Evolutionary conservation across 805 yeast genomes (phyloP).

Genomic region (Candida schatavii): DNA sequence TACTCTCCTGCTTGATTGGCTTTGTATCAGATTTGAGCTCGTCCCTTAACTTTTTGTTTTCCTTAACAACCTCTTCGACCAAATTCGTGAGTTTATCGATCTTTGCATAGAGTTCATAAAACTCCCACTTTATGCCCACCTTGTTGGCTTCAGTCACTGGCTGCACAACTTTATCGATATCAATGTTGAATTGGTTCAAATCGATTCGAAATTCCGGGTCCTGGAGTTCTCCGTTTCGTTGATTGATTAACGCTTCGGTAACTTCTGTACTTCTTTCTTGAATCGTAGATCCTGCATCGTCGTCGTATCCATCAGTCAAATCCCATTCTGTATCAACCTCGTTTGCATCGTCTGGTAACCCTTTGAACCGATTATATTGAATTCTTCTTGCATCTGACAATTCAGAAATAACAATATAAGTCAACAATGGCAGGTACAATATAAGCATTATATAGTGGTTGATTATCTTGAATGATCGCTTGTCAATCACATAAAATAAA

Average conservation of each 20-base stretch:
- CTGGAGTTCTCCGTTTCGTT: slow-evolving; percentile 58
- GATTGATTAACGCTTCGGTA: slow-evolving; percentile 40
- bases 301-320: slow-evolving; percentile 66
- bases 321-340: slow-evolving; percentile 81
- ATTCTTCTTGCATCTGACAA: slow-evolving; percentile 66
- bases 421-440: slow-evolving; percentile 65
- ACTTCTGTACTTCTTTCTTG: slow-evolving; percentile 39
- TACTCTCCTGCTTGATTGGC: not conserved
- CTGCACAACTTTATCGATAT: slow-evolving; percentile 51
- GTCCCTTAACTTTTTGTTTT: slow-evolving; percentile 27
- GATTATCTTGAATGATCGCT: slow-evolving; percentile 31
- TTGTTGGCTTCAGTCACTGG: slow-evolving; percentile 56
- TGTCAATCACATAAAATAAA: slow-evolving; percentile 31
- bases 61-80: slow-evolving; percentile 37
- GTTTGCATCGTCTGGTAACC: slow-evolving; percentile 74
- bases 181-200: slow-evolving; percentile 46
- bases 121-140: slow-evolving; percentile 63
- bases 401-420: slow-evolving; percentile 62
- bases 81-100: slow-evolving; percentile 44
- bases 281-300: slow-evolving; percentile 29
- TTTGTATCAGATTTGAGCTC: slow-evolving; percentile 5
- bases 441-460: slow-evolving; percentile 59
- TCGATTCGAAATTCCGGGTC: slow-evolving; percentile 69
- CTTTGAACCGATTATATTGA: slow-evolving; percentile 62
- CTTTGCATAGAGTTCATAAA: slow-evolving; percentile 51